These are phyloP conservation scores for Nakazawaea wyomingensis DNA, from an alignment of 805 yeast species.

Conservation along the genomic window DNA sequence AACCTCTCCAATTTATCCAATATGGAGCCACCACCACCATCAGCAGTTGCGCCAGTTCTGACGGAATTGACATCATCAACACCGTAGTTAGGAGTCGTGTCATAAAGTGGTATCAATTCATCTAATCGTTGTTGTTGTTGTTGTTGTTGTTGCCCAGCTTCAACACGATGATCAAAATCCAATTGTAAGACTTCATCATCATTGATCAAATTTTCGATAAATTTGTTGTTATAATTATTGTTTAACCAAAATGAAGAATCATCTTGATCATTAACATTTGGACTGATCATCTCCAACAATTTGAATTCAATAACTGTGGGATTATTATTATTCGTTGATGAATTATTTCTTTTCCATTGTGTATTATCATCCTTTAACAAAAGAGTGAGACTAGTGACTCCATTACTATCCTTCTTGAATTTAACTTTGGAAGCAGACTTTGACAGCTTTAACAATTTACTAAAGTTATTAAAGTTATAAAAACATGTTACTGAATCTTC, in stretches of 20 bases:
- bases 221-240: conserved; percentile 22
- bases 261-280: conserved; percentile 2
- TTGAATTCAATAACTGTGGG: conserved; percentile 13
- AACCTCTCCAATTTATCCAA: neutral
- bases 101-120: conserved; percentile 17
- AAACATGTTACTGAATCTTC: conserved; percentile 33
- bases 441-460: conserved; percentile 43
- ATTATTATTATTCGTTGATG: conserved; percentile 1
- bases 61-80: neutral
- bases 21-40: neutral
- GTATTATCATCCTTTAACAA: conserved; percentile 9
- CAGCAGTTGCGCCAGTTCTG: neutral
- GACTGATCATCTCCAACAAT: conserved; percentile 11
- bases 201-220: conserved; percentile 25
- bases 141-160: neutral
- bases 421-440: conserved; percentile 47
- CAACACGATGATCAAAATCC: neutral
- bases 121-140: conserved; percentile 20
- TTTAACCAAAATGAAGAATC: conserved; percentile 17
- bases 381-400: conserved; percentile 27
- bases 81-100: neutral
- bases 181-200: conserved; percentile 28
- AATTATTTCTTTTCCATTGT: neutral
- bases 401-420: conserved; percentile 48
- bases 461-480: conserved; percentile 45